Percentiles rank a stretch among this genome's conserved stretches.
These are phyloP conservation scores for Trichoderma reesei DNA, from an alignment of 495 filamentous ascomycete genomes.

Conservation along the genomic window DNA sequence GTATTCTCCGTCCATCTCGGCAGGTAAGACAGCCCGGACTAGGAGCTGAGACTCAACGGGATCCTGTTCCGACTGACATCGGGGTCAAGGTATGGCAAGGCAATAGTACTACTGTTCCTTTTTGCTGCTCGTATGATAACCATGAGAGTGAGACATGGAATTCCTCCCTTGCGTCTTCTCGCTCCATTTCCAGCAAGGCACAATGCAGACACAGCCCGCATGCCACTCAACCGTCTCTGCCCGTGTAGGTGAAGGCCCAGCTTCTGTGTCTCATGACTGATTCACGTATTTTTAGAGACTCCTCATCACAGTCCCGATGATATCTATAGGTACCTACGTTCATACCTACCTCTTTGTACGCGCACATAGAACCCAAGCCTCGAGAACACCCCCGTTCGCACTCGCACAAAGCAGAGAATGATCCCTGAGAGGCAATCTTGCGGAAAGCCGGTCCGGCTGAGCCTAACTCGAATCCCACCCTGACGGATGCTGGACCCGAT, in stretches of 20 bases:
- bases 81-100: no score
- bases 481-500: neutral
- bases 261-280: neutral
- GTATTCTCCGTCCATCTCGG: no score
- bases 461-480: neutral
- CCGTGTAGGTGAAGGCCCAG: neutral
- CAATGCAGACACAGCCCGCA: neutral
- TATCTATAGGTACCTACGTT: no score
- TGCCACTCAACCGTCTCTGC: neutral
- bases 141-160: no score
- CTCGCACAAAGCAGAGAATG: neutral
- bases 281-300: neutral
- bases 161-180: neutral
- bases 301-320: neutral
- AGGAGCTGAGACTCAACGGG: no score
- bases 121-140: no score
- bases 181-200: neutral
- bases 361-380: neutral
- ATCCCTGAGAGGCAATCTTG: neutral
- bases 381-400: neutral
- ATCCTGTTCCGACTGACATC: no score
- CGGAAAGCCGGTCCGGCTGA: conserved; percentile 2
- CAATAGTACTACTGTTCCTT: no score
- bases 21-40: no score
- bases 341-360: neutral